Conservation (phyloP, 345 rosid genomes). For the Syzygium aromaticum region DNA sequence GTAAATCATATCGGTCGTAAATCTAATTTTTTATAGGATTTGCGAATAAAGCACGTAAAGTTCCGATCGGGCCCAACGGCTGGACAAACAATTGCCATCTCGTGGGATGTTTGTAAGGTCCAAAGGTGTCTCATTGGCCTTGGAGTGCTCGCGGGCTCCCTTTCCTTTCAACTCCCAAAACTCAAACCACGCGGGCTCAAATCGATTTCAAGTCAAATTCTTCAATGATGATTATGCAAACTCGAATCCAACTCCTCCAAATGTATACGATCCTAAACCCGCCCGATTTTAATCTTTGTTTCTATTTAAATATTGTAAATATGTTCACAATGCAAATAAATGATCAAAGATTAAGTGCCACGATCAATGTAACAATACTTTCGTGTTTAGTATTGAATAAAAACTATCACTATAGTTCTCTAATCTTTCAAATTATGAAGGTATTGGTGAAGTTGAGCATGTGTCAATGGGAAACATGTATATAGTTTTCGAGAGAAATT, state of each 20-base stretch:
- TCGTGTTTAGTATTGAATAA: background rate
- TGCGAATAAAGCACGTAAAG: background rate
- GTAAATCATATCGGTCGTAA: background rate
- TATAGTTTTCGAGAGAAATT: accelerated
- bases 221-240: background rate
- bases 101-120: background rate
- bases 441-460: background rate
- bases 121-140: background rate
- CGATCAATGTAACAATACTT: background rate
- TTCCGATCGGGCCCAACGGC: background rate
- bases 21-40: background rate
- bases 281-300: background rate
- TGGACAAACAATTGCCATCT: background rate
- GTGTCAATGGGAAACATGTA: background rate
- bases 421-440: background rate
- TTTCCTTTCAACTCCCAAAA: background rate
- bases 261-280: background rate
- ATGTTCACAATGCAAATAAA: background rate
- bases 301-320: background rate
- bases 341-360: background rate
- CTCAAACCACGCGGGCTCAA: too few species aligned
- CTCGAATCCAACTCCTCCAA: background rate
- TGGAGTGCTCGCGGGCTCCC: background rate
- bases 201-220: too few species aligned
- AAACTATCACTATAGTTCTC: background rate